Conservation (phyloP, 495 filamentous ascomycete species). For the Penicillium manginii region DNA sequence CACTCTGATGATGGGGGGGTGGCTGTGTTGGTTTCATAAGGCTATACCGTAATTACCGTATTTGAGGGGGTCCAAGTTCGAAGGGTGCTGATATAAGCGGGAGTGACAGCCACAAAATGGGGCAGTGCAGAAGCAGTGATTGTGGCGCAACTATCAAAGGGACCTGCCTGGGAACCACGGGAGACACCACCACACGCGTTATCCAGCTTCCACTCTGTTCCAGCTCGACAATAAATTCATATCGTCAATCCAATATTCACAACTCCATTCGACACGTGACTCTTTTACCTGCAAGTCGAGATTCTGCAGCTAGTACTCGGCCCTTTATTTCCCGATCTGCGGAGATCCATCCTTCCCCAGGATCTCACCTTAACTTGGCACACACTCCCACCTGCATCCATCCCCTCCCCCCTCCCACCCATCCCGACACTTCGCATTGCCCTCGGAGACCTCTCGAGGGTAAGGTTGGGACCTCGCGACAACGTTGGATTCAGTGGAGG, state of each 20-base stretch:
- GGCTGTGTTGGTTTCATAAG: neutral
- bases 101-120: conserved; percentile 7
- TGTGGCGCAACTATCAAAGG: no score
- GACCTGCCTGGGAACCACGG: no score
- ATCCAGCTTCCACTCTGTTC: no score
- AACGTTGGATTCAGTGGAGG: conserved; percentile 41
- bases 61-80: no score
- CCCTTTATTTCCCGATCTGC: conserved; percentile 15
- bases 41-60: neutral
- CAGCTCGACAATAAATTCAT: no score
- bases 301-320: no score
- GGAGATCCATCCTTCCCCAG: conserved; percentile 33
- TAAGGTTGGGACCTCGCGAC: conserved; percentile 36
- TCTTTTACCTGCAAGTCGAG: no score
- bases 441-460: conserved; percentile 41
- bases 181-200: no score
- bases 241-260: no score
- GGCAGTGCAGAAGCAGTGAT: conserved; percentile 20
- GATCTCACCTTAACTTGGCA: conserved; percentile 21
- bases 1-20: neutral
- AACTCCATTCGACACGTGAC: no score
- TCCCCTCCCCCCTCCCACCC: conserved; percentile 16
- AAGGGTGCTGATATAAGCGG: neutral
- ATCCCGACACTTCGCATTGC: conserved; percentile 19
- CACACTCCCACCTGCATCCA: conserved; percentile 6